Base-by-base conservation (phyloP, 2,329 filamentous ascomycete genomes). In the Sporothrix pseudoabietina region DNA sequence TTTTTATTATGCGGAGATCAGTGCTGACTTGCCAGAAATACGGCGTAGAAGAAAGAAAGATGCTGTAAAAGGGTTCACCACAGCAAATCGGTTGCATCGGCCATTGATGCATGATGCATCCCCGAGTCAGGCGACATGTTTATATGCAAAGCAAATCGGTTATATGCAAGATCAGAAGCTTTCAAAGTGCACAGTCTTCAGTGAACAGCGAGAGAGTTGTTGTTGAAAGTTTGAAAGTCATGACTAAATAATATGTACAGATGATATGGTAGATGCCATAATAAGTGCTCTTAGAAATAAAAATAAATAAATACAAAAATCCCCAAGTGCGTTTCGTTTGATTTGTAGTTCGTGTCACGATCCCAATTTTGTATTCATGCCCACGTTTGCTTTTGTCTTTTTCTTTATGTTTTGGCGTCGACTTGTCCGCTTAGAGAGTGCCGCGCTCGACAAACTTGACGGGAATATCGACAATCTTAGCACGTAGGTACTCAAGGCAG, bases 401-500 rank as follows among this genome's bases (percentile, higher is more conserved):
- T 35, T 39, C 7, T 4, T 16, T 6, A 32, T 3, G 7, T 30
- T 10, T n/a, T 65, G 14, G 19, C 3, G 10, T 12, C 16, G 10
- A 19, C 3, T 12, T 41, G 4, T 32, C 16, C 4, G 14, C 52
- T 54, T 76, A 82, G 10, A 83, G 77, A 19, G 76, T 74, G 0
- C 83, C 83, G 71, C 83, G 79, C 57, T 83, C 78, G 32, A 85
- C 77, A 77, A 85, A 86, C 61, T 77, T 76, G 35, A 80, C 80
- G 4, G 84, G 84, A 3, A 85, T 77, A 73, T 85, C 83, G 0
- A 86, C 82, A n/a, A 79, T 80, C 75, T 82, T 83, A 30, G 81
- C 81, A 65, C 84, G 77, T 70, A 86, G 66, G 75, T 84, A 85
- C 79, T 86, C 84, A 16, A 79, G 81, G 54, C 81, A 79, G 30